Base-by-base conservation (phyloP, 257 asterid species). In the Jacaranda copaia region DNA sequence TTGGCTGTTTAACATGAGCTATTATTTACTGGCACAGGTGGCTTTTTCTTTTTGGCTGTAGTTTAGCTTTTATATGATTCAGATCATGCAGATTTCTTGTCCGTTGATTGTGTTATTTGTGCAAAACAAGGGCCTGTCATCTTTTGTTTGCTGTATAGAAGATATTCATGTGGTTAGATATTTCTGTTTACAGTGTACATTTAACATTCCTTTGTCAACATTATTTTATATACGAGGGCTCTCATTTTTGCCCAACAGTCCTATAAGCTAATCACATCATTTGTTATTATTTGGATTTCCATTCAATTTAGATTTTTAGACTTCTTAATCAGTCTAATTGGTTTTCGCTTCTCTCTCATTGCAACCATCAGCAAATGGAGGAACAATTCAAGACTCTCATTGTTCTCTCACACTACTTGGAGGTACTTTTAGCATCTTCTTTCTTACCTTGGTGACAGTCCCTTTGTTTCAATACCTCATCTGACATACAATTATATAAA, bases 301-400 rank as follows among this genome's bases (percentile, higher is more conserved):
- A 36, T 67, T 4, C 5, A 6, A 36, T 52, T 53, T 66, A 14
- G 12, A 68, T 1, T 55, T 55, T 25, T 4, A 42, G 39, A 12
- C 20, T 43, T 40, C 39, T 18, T 40, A 35, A 52, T 9, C 64
- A 20, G 38, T 81, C 81, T 81, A 56, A 81, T 45, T 77, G 66
- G 8, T 39, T 62, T 20, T 19, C 43, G 38, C 66, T 11, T 57
- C 45, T 11, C 69, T 38, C 18, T 68, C 62, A 12, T 45, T 65
- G 72, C 57, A 32, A 66, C 49, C 35, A 20, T 42, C 65, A 94
- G 98, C 98, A 92, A 92, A 88, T 90, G 94, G 98, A 92, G 86
- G 98, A 94, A 49, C 98, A 92, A 51, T 90, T 92, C 84, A 94
- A 92, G 91, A 90, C 97, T n/a, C 91, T 94, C 66, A 89, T 88